Evolutionary conservation across 2,329 filamentous ascomycete species (phyloP).

Genomic region (Cyanodermella asteris): DNA sequence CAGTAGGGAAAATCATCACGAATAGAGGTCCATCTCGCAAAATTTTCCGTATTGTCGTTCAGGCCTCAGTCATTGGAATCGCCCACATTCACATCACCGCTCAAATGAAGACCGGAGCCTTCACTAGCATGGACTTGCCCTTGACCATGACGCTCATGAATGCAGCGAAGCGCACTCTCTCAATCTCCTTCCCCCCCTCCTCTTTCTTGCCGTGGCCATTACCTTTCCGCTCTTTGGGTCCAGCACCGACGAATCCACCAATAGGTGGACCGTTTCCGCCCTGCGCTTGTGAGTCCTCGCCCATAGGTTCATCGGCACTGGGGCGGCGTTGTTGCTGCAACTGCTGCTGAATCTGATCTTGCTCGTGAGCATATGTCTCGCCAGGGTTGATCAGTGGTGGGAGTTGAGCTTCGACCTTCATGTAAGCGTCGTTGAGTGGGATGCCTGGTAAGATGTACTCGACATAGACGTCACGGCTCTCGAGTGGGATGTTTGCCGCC

Average conservation of each 20-base stretch:
- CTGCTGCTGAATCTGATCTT: constrained; percentile 5
- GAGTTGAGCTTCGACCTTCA: constrained; percentile 60
- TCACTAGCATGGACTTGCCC: constrained; percentile 51
- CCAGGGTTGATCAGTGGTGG: constrained; percentile 33
- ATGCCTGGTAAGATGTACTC: constrained; percentile 66
- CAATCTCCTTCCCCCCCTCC: constrained; percentile 9
- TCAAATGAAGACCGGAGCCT: constrained; percentile 43
- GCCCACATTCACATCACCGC: too few relatives aligned
- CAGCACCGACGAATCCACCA: constrained; percentile 5
- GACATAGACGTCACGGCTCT: constrained; percentile 76
- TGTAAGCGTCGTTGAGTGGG: constrained; percentile 45
- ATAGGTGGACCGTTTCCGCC: constrained; percentile 5
- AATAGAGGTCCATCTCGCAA: too few relatives aligned
- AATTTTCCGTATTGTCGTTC: not conserved
- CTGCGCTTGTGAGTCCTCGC: constrained; percentile 3
- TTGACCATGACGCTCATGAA: constrained; percentile 56
- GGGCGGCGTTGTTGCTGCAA: not conserved
- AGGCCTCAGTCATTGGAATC: constrained; percentile 1
- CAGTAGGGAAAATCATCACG: too few relatives aligned
- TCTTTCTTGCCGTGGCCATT: constrained; percentile 8
- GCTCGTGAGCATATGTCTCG: constrained; percentile 6
- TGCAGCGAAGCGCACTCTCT: constrained; percentile 49
- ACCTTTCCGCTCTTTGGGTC: constrained; percentile 8
- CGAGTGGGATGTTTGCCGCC: constrained; percentile 63
- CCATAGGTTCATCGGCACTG: constrained; percentile 2